phyloP scores from a whole-genome alignment of 2,329 filamentous ascomycete genomes.

The Diplodia intermedia region DNA sequence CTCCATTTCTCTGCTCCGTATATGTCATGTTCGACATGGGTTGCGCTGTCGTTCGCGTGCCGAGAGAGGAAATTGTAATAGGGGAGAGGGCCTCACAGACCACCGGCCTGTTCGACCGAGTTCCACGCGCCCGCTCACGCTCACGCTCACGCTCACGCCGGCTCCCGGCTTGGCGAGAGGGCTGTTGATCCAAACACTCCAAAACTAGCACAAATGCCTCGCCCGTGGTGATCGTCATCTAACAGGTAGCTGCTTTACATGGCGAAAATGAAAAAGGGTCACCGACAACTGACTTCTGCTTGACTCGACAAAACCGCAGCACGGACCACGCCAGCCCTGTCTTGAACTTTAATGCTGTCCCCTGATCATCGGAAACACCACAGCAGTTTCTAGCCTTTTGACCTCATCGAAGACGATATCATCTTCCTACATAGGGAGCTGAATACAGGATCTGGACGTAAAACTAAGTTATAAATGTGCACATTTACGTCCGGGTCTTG shows the following conservation, averaged over 20 bases:
- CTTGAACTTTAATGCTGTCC: neutral
- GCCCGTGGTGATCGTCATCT: slow-evolving; percentile 3
- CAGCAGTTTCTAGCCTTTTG: no score
- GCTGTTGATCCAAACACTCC: neutral
- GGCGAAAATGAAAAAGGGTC: neutral
- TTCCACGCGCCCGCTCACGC: neutral
- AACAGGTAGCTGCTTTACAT: neutral
- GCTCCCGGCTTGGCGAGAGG: slow-evolving; percentile 2
- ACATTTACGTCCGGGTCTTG: no score
- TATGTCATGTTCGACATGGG: neutral
- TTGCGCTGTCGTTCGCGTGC: neutral
- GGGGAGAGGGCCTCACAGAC: neutral
- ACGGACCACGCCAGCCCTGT: neutral
- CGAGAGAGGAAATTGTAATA: slow-evolving; percentile 1
- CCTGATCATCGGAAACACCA: neutral
- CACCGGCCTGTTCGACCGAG: neutral
- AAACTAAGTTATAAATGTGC: no score
- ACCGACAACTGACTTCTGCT: neutral
- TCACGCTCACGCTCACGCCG: neutral
- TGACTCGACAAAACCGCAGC: neutral
- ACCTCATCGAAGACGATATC: no score
- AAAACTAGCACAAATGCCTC: neutral
- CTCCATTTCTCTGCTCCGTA: neutral
- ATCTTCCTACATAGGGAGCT: no score
- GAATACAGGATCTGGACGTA: no score